Percentiles rank a stretch among this genome's conserved stretches.
These are phyloP conservation scores for Trichoderma koningiopsis DNA, from an alignment of 2,329 filamentous ascomycete genomes.

Conservation along the genomic window DNA sequence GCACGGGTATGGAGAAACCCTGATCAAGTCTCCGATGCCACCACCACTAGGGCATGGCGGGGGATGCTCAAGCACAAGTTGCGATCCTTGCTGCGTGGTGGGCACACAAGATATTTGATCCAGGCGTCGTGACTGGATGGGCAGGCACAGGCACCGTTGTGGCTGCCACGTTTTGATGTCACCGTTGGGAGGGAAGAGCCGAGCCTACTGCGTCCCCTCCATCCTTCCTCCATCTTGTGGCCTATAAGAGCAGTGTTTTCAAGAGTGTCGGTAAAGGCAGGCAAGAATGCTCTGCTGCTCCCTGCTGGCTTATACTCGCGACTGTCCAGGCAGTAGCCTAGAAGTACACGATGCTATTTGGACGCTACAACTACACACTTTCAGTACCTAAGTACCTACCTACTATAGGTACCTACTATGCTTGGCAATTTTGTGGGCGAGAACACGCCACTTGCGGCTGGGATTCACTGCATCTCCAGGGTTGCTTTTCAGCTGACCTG, in stretches of 20 bases:
- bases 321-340: background rate
- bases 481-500: background rate
- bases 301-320: background rate
- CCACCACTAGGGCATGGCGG: conserved; percentile 4
- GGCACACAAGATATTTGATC: background rate
- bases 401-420: no score
- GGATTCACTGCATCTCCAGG: background rate
- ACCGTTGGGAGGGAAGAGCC: conserved; percentile 1
- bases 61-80: background rate
- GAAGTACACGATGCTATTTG: background rate
- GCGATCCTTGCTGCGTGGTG: conserved; percentile 17
- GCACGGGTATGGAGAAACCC: conserved; percentile 9
- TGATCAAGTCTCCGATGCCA: conserved; percentile 13
- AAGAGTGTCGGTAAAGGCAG: background rate
- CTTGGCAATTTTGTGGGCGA: background rate
- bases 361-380: background rate
- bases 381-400: no score
- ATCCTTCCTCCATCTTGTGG: background rate
- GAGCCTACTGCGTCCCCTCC: background rate
- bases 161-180: conserved; percentile 20
- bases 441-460: background rate
- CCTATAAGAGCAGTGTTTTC: background rate
- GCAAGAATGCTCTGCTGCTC: background rate
- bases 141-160: background rate
- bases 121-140: conserved; percentile 18